Conservation (phyloP, 2,329 filamentous ascomycete genomes). For the Fusarium nygamai region DNA sequence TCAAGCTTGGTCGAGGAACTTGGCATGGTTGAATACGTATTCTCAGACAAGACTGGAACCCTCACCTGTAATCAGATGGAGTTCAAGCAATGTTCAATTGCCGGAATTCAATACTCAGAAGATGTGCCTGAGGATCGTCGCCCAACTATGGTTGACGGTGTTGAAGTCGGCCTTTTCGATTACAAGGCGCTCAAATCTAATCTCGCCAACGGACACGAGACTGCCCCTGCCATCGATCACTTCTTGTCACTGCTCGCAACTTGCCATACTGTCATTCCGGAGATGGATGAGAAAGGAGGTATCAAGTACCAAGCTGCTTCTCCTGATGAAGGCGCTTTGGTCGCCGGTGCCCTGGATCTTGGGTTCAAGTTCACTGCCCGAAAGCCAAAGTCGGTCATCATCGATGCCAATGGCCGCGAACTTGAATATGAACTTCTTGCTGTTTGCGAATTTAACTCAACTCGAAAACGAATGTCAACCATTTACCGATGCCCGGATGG, state of each 20-base stretch:
- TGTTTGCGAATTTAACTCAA: slow-evolving; percentile 98
- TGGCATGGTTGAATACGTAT: slow-evolving; percentile 98
- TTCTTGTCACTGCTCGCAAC: slow-evolving; percentile 88
- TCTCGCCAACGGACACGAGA: slow-evolving; percentile 63
- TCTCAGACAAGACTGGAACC: slow-evolving; percentile 97
- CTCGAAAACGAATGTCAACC: slow-evolving; percentile 94
- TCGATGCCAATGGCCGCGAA: slow-evolving; percentile 77
- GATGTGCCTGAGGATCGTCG: slow-evolving; percentile 91
- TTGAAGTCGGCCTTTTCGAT: slow-evolving; percentile 83
- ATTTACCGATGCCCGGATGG: slow-evolving; percentile 97
- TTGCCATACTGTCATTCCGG: slow-evolving; percentile 97
- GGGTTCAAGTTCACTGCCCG: slow-evolving; percentile 92
- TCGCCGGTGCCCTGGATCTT: slow-evolving; percentile 85
- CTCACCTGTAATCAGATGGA: slow-evolving; percentile 99
- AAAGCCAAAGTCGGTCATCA: slow-evolving; percentile 88
- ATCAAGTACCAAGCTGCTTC: slow-evolving; percentile 99
- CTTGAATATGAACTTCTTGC: slow-evolving; percentile 90
- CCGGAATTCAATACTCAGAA: slow-evolving; percentile 91
- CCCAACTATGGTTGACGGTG: slow-evolving; percentile 79
- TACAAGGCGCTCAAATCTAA: slow-evolving; percentile 81
- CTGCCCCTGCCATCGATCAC: slow-evolving; percentile 71
- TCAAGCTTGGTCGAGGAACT: slow-evolving; percentile 97
- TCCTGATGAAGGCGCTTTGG: slow-evolving; percentile 95
- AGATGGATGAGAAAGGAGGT: slow-evolving; percentile 79
- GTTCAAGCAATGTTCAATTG: slow-evolving; percentile 94